Evolutionary conservation across 805 yeast genomes (phyloP).

Genomic region (Candida montana): DNA sequence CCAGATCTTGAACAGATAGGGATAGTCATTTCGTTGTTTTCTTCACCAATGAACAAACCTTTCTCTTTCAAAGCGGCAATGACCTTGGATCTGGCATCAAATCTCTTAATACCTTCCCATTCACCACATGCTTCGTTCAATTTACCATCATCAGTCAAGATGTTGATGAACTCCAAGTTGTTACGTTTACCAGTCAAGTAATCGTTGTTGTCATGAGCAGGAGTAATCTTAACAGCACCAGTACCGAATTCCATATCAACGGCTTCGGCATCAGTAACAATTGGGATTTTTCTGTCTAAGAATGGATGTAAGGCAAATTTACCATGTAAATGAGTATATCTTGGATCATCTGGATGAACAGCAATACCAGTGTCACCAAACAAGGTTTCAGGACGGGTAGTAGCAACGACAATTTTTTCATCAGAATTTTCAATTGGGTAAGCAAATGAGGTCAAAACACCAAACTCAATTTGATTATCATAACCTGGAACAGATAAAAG

Average conservation of each 20-base stretch:
- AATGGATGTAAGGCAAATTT: constrained; percentile 89
- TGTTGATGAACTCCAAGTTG: constrained; percentile 80
- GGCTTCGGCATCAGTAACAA: constrained; percentile 83
- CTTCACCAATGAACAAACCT: constrained; percentile 76
- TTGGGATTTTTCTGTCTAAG: constrained; percentile 78
- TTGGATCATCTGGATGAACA: constrained; percentile 90
- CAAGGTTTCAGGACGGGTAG: constrained; percentile 97
- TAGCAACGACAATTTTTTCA: constrained; percentile 87
- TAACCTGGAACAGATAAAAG: constrained; percentile 83
- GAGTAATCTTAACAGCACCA: constrained; percentile 99
- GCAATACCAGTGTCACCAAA: constrained; percentile 99
- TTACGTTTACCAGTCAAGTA: constrained; percentile 94
- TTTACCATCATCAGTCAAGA: constrained; percentile 86
- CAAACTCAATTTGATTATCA: constrained; percentile 87
- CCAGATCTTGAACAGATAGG: constrained; percentile 96
- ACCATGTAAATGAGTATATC: constrained; percentile 94
- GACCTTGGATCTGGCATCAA: constrained; percentile 85
- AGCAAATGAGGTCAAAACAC: constrained; percentile 93
- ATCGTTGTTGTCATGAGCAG: constrained; percentile 98
- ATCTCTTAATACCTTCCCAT: constrained; percentile 87
- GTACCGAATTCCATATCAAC: constrained; percentile 99
- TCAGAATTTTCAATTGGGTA: constrained; percentile 82
- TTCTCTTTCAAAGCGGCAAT: constrained; percentile 70
- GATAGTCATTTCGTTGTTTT: constrained; percentile 92
- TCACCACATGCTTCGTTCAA: constrained; percentile 92